These are phyloP conservation scores for Hericium alpestre DNA, from an alignment of 768 basidiomycete genomes.

Conservation along the genomic window DNA sequence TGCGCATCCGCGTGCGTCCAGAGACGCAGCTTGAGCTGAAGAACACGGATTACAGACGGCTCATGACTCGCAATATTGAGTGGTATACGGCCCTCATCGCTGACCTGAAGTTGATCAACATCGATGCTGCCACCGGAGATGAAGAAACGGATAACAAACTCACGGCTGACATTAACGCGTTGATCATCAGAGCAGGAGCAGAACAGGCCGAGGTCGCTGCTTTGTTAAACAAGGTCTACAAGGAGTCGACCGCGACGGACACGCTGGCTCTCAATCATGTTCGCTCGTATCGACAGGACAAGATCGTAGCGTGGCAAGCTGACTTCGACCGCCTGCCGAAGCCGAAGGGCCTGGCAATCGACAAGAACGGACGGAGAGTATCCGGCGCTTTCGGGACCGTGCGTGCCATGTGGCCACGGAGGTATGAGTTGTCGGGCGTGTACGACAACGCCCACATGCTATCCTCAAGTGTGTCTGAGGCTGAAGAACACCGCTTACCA, in stretches of 20 bases:
- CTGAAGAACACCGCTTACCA: constrained; percentile 43
- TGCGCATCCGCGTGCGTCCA: constrained; percentile 73
- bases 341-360: constrained; percentile 40
- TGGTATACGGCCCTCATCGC: constrained; percentile 74
- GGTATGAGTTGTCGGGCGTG: constrained; percentile 42
- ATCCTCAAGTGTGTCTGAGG: constrained; percentile 63
- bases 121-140: constrained; percentile 72
- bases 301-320: constrained; percentile 92
- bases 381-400: constrained; percentile 58
- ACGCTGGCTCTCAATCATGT: constrained; percentile 82
- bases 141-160: constrained; percentile 58
- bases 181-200: constrained; percentile 64
- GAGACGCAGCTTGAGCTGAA: constrained; percentile 84
- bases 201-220: constrained; percentile 65
- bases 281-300: constrained; percentile 80
- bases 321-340: constrained; percentile 84
- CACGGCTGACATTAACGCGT: constrained; percentile 47
- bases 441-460: constrained; percentile 41
- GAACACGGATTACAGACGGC: constrained; percentile 77
- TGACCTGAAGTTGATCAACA: constrained; percentile 65
- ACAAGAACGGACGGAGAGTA: constrained; percentile 38
- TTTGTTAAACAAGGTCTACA: constrained; percentile 72
- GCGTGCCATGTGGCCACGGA: constrained; percentile 60
- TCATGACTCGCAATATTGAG: constrained; percentile 57
- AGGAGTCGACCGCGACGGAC: constrained; percentile 69